Conservation (phyloP, 192 early-diverging fungal species). For the Spizellomyces sp. region DNA sequence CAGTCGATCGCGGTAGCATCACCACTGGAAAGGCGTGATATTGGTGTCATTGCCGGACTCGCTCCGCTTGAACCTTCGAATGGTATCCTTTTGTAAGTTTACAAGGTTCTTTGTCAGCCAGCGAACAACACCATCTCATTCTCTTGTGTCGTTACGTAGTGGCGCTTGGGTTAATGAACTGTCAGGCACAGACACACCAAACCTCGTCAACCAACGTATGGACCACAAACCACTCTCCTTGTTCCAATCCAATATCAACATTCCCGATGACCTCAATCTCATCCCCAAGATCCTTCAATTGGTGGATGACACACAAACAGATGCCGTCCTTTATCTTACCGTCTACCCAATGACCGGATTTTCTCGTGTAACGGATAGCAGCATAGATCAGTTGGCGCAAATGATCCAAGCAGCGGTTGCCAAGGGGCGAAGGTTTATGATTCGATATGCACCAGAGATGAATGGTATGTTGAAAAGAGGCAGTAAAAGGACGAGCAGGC, state of each 20-base stretch:
- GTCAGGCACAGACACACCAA: constrained; percentile 21
- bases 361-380: constrained; percentile 28
- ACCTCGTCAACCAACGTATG: constrained; percentile 23
- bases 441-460: constrained; percentile 49
- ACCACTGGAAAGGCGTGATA: neutral
- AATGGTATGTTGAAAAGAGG: constrained; percentile 28
- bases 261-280: constrained; percentile 20
- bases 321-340: constrained; percentile 43
- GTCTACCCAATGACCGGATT: constrained; percentile 42
- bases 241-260: constrained; percentile 39
- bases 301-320: constrained; percentile 37
- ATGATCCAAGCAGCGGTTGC: neutral
- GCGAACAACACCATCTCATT: neutral
- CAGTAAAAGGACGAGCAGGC: too few species aligned
- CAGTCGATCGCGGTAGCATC: too few species aligned
- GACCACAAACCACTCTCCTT: constrained; percentile 27
- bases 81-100: constrained; percentile 5
- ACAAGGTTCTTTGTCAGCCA: neutral
- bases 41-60: neutral
- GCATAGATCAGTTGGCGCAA: constrained; percentile 7
- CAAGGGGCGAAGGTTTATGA: constrained; percentile 28
- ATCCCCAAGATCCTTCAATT: constrained; percentile 24
- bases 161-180: constrained; percentile 31
- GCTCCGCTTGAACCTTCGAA: constrained; percentile 9
- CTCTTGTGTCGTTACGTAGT: neutral